Evolutionary conservation across 148 eudicot species (phyloP), one percentile per base, ranked within the genome.

Genomic region (Talinum fruticosum): DNA sequence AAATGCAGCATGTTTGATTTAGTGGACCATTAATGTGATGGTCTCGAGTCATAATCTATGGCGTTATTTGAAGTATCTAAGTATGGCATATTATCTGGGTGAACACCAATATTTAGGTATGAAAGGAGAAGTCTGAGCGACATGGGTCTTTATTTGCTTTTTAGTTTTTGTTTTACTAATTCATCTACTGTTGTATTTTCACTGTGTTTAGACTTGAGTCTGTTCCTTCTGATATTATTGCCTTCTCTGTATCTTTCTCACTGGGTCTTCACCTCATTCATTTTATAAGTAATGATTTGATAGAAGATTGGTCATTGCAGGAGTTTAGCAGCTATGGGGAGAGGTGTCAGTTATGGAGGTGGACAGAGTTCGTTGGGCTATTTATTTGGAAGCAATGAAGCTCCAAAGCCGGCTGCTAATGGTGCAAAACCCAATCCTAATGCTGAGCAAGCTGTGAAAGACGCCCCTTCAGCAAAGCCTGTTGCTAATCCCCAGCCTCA

Each of bases 331-430:
- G 45, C 66, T n/a, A 90, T 90, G 94, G 89, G 90, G 34, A 90
- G 94, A 75, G 94, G 94, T 33, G 91, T 87, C 57, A 90, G 94
- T 89, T 78, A 88, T 74, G 94, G 94, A 15, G 94, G 94, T 6
- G 94, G 90, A 59, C 89, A 90, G 76, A 90, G 94, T 71, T 90
- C 94, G 30, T 87, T 89, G 64, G 89, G 84, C 38, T 90, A 90
- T 80, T 86, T 90, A 19, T 88, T 90, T 79, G 94, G 94, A 79
- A 53, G 83, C 61, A 89, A 83, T 26, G 94, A 86, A 84, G 85
- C 89, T 59, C 73, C 73, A 10, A 88, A 85, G 38, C 78, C 90
- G 37, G 79, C 86, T 26, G 28, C 81, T 35, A 80, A 29, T 36
- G 80, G 59, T 61, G 79, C 75, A 57, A 75, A 79, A 53, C 78